Evolutionary conservation across 2,329 filamentous ascomycete genomes (phyloP), one percentile per base, ranked within the genome.

Genomic region (Rosellinia necatrix): DNA sequence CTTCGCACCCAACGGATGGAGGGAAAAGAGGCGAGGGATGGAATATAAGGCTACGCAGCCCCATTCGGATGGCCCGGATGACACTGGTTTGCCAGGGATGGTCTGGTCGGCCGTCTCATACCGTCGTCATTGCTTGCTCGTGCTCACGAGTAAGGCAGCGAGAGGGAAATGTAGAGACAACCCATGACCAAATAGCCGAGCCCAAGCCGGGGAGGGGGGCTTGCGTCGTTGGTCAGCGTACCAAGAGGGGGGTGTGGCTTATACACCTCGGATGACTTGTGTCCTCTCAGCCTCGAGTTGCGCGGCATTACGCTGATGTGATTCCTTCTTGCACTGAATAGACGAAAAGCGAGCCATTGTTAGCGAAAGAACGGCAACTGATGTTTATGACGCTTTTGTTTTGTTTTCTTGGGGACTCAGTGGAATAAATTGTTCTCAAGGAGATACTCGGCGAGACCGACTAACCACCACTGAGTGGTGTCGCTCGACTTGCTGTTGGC

Each of bases 201-300:
- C n/a, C n/a, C n/a, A n/a, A n/a, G n/a, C n/a, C n/a, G n/a, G n/a
- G n/a, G n/a, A n/a, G n/a, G n/a, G n/a, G 13, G 32, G 21, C 34
- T 15, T 37, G 25, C 9, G 22, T 19, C 29, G 13, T 32, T 32
- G 37, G 13, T 17, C 49, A 19, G 38, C 29, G 8, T n/a, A 15
- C 27, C n/a, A n/a, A n/a, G n/a, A n/a, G 48, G 15, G 37, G 27
- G 9, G n/a, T 9, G n/a, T 17, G 49, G 37, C 52, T 75, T 83
- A 96, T 73, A 96, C 88, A 60, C 92, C 92, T 76, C 90, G 92
- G 77, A 97, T 94, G 68, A 96, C 92, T 62, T 93, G 89, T 42
- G 94, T 99, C 71, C 93, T 84, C 81, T 99, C 93, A 55, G 87
- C 85, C 75, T 97, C 91, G 71, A 99, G 81, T 78, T 96, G 92